Conservation (phyloP, 768 basidiomycete genomes). For the Cystofilobasidium macerans region DNA sequence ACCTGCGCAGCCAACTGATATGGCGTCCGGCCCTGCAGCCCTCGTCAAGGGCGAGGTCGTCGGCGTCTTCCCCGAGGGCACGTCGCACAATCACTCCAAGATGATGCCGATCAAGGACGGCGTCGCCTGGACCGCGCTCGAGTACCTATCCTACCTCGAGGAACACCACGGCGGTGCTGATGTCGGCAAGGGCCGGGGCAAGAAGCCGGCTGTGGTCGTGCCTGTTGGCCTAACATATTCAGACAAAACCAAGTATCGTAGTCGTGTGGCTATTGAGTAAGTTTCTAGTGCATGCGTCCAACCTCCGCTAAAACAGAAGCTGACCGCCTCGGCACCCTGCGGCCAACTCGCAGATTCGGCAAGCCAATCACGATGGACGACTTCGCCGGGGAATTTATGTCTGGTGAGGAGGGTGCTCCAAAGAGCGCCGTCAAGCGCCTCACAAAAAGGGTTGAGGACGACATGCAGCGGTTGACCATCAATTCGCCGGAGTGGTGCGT, state of each 20-base stretch:
- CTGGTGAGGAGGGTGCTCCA: slow-evolving; percentile 50
- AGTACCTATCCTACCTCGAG: slow-evolving; percentile 69
- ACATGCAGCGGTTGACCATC: slow-evolving; percentile 63
- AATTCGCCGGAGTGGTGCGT: slow-evolving; percentile 82
- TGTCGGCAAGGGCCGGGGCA: slow-evolving; percentile 39
- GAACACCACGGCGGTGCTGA: slow-evolving; percentile 28
- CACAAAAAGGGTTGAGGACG: slow-evolving; percentile 59
- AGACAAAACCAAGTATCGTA: slow-evolving; percentile 90
- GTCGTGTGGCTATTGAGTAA: slow-evolving; percentile 53
- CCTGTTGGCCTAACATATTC: slow-evolving; percentile 88
- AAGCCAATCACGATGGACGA: slow-evolving; percentile 62
- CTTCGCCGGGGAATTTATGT: slow-evolving; percentile 68
- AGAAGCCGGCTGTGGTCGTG: slow-evolving; percentile 45
- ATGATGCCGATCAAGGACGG: slow-evolving; percentile 84
- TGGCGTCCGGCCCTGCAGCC: slow-evolving; percentile 36
- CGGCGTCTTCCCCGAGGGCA: slow-evolving; percentile 80
- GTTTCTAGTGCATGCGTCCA: slow-evolving; percentile 21
- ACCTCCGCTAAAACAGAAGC: too few species aligned
- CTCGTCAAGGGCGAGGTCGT: slow-evolving; percentile 69
- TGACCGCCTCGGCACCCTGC: slow-evolving; percentile 28
- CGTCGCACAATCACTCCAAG: slow-evolving; percentile 71
- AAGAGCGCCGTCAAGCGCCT: slow-evolving; percentile 77
- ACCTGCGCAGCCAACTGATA: not conserved
- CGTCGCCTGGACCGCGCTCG: slow-evolving; percentile 85
- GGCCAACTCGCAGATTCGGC: slow-evolving; percentile 54